These are phyloP conservation scores for Rhododendron vialii DNA, from an alignment of 148 eudicot genomes.

Conservation along the genomic window DNA sequence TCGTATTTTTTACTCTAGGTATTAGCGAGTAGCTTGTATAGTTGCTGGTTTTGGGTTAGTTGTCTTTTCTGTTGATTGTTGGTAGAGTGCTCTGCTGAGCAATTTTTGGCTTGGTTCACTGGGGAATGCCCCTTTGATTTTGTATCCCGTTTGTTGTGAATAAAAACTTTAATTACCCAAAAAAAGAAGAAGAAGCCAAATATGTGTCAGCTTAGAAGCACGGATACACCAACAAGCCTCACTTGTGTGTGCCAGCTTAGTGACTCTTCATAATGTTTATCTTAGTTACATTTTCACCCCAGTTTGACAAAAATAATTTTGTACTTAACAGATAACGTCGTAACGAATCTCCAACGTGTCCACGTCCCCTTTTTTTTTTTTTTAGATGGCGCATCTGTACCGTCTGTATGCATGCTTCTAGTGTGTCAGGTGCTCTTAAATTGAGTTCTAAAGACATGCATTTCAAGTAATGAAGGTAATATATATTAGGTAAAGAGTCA, in stretches of 20 bases:
- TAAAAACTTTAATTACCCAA: too few relatives aligned
- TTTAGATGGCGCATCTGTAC: background rate
- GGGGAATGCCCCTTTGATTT: too few relatives aligned
- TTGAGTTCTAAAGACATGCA: background rate
- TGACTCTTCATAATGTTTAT: background rate
- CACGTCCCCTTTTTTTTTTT: background rate
- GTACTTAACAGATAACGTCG: background rate
- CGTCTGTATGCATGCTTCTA: background rate
- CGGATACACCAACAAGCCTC: background rate
- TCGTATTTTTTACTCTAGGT: too few relatives aligned
- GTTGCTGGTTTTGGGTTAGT: too few relatives aligned
- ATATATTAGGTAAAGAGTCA: slow-evolving; percentile 1
- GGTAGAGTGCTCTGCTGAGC: too few relatives aligned
- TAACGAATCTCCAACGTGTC: background rate
- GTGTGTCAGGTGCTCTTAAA: background rate
- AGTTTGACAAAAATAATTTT: background rate
- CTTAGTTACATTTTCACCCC: background rate
- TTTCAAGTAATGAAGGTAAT: background rate
- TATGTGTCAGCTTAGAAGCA: background rate
- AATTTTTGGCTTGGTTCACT: too few relatives aligned
- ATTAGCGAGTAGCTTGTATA: too few relatives aligned
- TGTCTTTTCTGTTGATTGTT: too few relatives aligned
- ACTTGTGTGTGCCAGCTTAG: background rate
- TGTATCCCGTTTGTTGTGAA: too few relatives aligned
- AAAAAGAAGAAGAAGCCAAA: background rate